Evolutionary conservation across 768 basidiomycete genomes (phyloP).

Genomic region (Gymnopilus junonius): DNA sequence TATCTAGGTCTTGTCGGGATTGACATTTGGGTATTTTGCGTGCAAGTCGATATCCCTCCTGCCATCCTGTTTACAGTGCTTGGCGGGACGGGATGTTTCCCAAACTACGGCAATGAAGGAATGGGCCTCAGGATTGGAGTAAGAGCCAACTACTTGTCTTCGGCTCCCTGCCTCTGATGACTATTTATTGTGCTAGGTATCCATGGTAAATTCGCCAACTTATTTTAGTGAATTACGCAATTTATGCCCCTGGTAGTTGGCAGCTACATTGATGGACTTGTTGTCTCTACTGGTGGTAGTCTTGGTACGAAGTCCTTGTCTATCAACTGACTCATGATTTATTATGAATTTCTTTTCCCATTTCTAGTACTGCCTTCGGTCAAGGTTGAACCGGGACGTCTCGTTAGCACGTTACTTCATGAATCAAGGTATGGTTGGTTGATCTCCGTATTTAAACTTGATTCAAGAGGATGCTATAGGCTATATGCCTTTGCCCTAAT

Average conservation of each 20-base stretch:
- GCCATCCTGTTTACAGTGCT: constrained; percentile 25
- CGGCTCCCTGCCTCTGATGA: constrained; percentile 4
- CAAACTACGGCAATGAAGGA: constrained; percentile 36
- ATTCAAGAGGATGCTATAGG: constrained; percentile 24
- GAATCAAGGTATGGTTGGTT: constrained; percentile 33
- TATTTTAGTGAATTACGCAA: too few relatives aligned
- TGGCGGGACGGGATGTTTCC: constrained; percentile 41
- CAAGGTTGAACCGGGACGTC: constrained; percentile 28
- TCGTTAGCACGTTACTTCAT: constrained; percentile 41
- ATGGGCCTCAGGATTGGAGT: constrained; percentile 39
- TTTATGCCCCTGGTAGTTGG: constrained; percentile 26
- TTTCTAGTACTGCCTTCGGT: constrained; percentile 33
- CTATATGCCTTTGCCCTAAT: constrained; percentile 37
- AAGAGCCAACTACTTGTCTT: constrained; percentile 18
- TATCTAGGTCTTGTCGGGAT: constrained; percentile 36
- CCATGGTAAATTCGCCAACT: constrained; percentile 18
- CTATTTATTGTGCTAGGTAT: constrained; percentile 17
- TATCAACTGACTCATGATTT: not conserved
- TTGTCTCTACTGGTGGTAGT: constrained; percentile 39
- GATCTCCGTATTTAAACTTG: not conserved
- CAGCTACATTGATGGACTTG: constrained; percentile 41
- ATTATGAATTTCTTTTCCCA: not conserved
- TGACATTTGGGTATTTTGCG: constrained; percentile 43
- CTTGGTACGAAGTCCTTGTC: constrained; percentile 26
- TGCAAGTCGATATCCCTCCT: constrained; percentile 25